phyloP scores from a whole-genome alignment of 768 basidiomycete species.

The Suillus spraguei region DNA sequence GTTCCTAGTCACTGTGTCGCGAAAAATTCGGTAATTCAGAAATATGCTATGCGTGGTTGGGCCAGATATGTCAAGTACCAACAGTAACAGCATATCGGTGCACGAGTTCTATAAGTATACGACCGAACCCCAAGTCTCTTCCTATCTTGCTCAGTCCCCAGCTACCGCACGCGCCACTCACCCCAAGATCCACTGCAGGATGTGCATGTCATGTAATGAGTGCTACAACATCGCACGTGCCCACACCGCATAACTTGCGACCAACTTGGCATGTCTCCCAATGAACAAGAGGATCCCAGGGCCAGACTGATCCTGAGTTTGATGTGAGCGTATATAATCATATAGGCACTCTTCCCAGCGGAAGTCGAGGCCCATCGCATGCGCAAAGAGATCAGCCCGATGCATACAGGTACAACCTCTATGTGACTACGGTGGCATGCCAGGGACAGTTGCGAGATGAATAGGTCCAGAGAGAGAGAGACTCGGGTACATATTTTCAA shows the following conservation, averaged over 20 bases:
- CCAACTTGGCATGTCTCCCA: not conserved
- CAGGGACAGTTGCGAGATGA: conserved; percentile 53
- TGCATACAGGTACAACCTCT: conserved; percentile 64
- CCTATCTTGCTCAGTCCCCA: conserved; percentile 44
- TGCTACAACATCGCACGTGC: conserved; percentile 73
- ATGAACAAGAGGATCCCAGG: not conserved
- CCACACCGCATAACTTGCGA: conserved; percentile 44
- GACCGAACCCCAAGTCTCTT: not conserved
- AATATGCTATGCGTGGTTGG: too few relatives aligned
- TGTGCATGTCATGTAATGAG: conserved; percentile 65
- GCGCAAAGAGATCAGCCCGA: not conserved
- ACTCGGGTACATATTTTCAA: conserved; percentile 42
- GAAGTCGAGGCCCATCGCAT: not conserved
- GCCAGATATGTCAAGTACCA: too few relatives aligned
- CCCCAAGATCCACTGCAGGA: conserved; percentile 68
- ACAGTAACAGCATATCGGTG: not conserved
- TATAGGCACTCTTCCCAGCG: not conserved
- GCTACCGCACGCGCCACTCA: conserved; percentile 55
- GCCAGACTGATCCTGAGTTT: not conserved
- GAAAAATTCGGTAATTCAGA: too few relatives aligned
- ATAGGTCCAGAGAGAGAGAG: conserved; percentile 30
- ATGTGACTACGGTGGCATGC: conserved; percentile 61
- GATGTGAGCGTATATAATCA: not conserved
- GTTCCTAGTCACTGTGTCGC: too few relatives aligned
- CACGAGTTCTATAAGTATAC: not conserved